Base-by-base conservation (phyloP, 257 asterid genomes). In the Coffea canephora region DNA sequence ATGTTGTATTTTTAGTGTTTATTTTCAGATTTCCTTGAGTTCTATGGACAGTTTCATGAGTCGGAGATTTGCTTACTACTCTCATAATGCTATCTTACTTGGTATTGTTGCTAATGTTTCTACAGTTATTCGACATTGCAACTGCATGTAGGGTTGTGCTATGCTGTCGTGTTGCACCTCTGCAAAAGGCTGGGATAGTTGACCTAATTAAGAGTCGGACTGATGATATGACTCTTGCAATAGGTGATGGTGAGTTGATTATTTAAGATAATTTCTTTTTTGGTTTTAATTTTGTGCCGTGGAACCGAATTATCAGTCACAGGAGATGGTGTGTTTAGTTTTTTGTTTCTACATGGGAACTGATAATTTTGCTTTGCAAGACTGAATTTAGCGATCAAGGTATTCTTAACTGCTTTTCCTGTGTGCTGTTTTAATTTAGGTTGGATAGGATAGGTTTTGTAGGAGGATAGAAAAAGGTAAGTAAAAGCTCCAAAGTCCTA, bases 151-250 rank as follows among this genome's bases (percentile, higher is more conserved):
- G 57, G 84, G 99, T 89, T 80, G 99, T 96, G 86, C 88, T 96
- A 76, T 96, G 99, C 85, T 96, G 98, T 83, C 94, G 98, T 83
- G 98, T 94, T 84, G 98, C 98, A 76, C 98, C 99, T 78, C 82
- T 96, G 88, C 99, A 96, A 87, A 96, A 96, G 88, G 97, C 97
- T 89, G 99, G 99, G 83, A 91, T 94, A 77, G 99, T 96, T 82
- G 97, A 94, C 87, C 76, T 96, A 89, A 90, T 96, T 75, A 96
- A 94, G 86, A 88, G 93, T 71, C 92, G 97, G 75, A 96, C 97
- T 43, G 97, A 94, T 88, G 99, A 94, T 83, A 91, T 96, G 97
- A 96, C 99, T 65, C 91, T 96, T 62, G 99, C 99, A 81, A 92
- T 96, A 69, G 99, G 99, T 68, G 99, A 96, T 81, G 98, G 99